Evolutionary conservation across 2,329 filamentous ascomycete genomes (phyloP), one percentile per base, ranked within the genome.

Genomic region (Pseudogymnoascus sp.): DNA sequence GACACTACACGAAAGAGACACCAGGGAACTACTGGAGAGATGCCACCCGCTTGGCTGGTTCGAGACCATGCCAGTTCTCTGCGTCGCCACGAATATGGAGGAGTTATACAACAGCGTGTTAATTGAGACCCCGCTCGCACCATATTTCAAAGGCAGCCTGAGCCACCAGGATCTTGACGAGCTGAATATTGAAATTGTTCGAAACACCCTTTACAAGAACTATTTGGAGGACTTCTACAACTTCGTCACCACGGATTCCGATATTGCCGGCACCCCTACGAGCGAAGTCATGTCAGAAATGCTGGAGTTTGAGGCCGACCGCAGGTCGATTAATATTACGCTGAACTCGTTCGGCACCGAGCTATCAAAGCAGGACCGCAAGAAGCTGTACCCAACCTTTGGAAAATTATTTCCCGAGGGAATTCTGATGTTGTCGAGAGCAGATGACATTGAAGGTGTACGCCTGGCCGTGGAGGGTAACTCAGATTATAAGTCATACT

Each of bases 191-290:
- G 95, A 99, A 79, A 99, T 99, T 76, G 90, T 99, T 64, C 89
- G 96, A 67, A 99, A 99, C 78, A 99, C 93, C 0, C 82, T 99
- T 37, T 99, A 97, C 83, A 99, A 99, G 84, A 97, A 97, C 81
- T 99, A 99, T 75, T 84, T 99, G 6, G 95, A 99, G 75, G 95
- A 97, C 75, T 99, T 99, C 76, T 86, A 97, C 80, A 84, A 89
- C 68, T 99, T 97, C 75, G 89, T 97, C 77, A 96, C 93, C 78
- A 89, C 88, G 8, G 85, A 96, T 72, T 82, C 92, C 0, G 93
- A 96, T 43, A 89, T 97, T 78, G 82, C 84, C 38, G 90, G 91
- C 38, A 96, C 93, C 5, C 92, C 95, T 0, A 99, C 95, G 0
- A 83, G 91, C 46, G 92, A 96, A 71, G 87, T 97, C 74, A 99